phyloP scores from a whole-genome alignment of 305 asterid species.

The Fraxinus platypoda region DNA sequence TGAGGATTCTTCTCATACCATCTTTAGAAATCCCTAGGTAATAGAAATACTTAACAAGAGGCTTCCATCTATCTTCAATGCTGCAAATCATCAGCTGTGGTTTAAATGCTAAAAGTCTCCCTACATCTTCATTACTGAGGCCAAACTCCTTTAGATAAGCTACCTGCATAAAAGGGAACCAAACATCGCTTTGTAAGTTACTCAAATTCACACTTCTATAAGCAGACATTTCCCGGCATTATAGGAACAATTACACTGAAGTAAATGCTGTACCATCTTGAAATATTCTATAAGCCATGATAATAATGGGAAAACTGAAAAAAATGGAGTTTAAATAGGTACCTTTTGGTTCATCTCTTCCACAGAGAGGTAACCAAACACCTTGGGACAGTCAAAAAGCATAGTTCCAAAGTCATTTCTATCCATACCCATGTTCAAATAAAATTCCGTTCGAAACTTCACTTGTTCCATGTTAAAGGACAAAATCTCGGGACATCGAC shows the following conservation, averaged over 20 bases:
- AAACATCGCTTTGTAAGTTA: conserved; percentile 7
- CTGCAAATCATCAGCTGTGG: conserved; percentile 94
- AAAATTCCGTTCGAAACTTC: conserved; percentile 57
- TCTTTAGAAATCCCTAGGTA: conserved; percentile 86
- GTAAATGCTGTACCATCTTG: background rate
- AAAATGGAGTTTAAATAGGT: conserved; percentile 1
- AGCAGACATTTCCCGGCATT: background rate
- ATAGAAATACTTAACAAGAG: conserved; percentile 90
- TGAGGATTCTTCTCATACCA: conserved; percentile 88
- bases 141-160: conserved; percentile 83
- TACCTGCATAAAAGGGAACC: conserved; percentile 43
- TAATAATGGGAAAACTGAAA: background rate
- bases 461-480: conserved; percentile 73
- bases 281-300: background rate
- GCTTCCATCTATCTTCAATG: conserved; percentile 81
- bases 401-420: conserved; percentile 86
- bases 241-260: background rate
- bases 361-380: conserved; percentile 71
- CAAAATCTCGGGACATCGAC: conserved; percentile 79
- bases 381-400: conserved; percentile 91
- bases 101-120: conserved; percentile 76
- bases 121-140: conserved; percentile 67
- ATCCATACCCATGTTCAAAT: conserved; percentile 71
- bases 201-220: background rate
- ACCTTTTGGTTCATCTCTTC: conserved; percentile 97